phyloP scores from a whole-genome alignment of 805 yeast species.

The Nakazawaea ambrosiae region DNA sequence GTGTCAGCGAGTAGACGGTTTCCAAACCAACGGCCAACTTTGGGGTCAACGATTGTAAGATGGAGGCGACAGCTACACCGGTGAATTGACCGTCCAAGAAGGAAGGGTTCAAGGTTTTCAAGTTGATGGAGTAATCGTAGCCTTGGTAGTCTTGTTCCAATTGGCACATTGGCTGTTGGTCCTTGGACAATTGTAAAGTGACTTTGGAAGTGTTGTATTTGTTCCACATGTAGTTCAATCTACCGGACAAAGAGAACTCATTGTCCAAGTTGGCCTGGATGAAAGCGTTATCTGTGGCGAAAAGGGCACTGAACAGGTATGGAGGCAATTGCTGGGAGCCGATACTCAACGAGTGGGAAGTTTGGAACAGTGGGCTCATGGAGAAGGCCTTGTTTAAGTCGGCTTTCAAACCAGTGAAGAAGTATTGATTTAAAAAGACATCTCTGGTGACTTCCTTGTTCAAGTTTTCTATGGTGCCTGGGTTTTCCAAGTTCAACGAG shows the following conservation, averaged over 20 bases:
- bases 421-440: constrained; percentile 82
- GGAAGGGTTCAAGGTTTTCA: constrained; percentile 88
- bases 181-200: constrained; percentile 80
- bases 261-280: constrained; percentile 90
- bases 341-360: constrained; percentile 85
- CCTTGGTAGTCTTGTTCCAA: constrained; percentile 95
- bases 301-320: constrained; percentile 85
- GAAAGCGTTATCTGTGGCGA: constrained; percentile 78
- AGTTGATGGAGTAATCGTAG: constrained; percentile 77
- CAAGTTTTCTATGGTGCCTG: constrained; percentile 91
- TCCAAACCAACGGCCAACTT: constrained; percentile 86
- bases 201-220: constrained; percentile 71
- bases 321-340: constrained; percentile 85
- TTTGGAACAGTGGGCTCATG: constrained; percentile 93
- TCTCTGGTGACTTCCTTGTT: constrained; percentile 92
- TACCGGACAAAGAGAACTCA: constrained; percentile 78
- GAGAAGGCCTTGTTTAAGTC: constrained; percentile 89
- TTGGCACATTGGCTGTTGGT: constrained; percentile 91
- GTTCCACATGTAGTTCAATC: constrained; percentile 89
- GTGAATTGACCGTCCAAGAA: constrained; percentile 66
- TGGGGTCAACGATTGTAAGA: constrained; percentile 83
- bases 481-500: constrained; percentile 77
- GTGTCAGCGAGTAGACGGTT: constrained; percentile 77
- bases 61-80: constrained; percentile 89
- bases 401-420: constrained; percentile 93